Base-by-base conservation (phyloP, 2,329 filamentous ascomycete species). In the Berkeleyomyces basicola region DNA sequence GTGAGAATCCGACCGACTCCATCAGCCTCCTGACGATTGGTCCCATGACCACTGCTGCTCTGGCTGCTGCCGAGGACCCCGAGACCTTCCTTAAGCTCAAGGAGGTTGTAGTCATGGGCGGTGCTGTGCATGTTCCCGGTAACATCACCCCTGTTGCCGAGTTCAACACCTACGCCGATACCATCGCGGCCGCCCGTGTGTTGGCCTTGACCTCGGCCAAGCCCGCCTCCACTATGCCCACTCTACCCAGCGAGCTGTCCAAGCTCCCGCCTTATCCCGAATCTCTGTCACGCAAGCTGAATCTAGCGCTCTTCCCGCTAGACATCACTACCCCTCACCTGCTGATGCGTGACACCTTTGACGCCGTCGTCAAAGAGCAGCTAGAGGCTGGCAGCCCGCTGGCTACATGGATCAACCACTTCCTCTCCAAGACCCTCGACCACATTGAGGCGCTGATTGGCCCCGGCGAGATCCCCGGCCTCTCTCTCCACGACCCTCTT, bases 21-120 rank as follows among this genome's bases (percentile, higher is more conserved):
- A 84, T 99, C 68, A 91, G 87, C n/a, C 88, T 99, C 70, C 83
- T 96, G 44, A 88, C 88, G 33, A 79, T 97, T 58, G 93, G 93
- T 0, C 93, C 93, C 0, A 76, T 97, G 68, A 97, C 93, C n/a
- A 99, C 96, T 71, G 76, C 96, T 39, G 93, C 93, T 1, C 74
- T 95, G 36, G 93, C 93, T 2, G 91, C 93, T 2, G 85, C 90
- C 11, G 84, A 90, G 69, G 92, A 97, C 68, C 86, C 91, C 0
- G 89, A 92, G 72, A 86, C 90, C 0, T 96, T 99, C 72, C 78
- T 99, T 62, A 83, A 84, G 51, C 88, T 85, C 58, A 95, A 95
- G 72, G 90, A 97, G 73, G 81, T 99, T 2, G 86, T 96, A 3
- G 88, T 96, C 57, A 99, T 99, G 93, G 93, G 92, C 64, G 93